Evolutionary conservation across 352 stramenopile species (phyloP), one percentile per base, ranked within the genome.

Genomic region (Phytopythium vexans): DNA sequence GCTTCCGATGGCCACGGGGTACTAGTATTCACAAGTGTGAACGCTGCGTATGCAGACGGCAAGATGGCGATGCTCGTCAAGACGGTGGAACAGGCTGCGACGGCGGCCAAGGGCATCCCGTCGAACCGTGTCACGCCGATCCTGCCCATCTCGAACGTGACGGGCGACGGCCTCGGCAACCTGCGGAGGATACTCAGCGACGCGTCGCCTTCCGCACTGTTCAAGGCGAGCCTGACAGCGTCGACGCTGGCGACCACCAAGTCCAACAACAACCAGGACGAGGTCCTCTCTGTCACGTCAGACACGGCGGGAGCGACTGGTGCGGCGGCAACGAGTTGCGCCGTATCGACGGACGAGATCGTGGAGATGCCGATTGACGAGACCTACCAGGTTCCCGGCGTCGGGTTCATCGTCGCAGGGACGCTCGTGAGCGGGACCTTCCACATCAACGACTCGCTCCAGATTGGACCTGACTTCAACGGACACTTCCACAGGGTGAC

Each of bases 61-160:
- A 97, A 97, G 64, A 97, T 97, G 86, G 85, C 85, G 36, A 97
- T 97, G 77, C 85, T 96, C 7, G 89, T 98, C 36, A 97, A 97
- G 72, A 88, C 70, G 46, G 60, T 69, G 35, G 79, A 90, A 51
- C 81, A 98, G 61, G 86, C 96, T 1, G 56, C 80, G 39, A 90
- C 84, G 1, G 92, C 93, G 8, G 88, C 89, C 5, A 94, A 96
- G 58, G 77, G 85, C 51, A 88, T 98, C 43, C 82, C 81, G 32
- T 95, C 82, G 35, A 96, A 96, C 63, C 82, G 92, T 37, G 81
- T 99, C 41, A 98, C 96, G 37, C 97, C 97, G 6, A 97, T 99
- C 54, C 86, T 99, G 66, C 89, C 96, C 8, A 94, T 98, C 36
- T 99, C 96, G 3, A 98, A 97, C 74, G 97, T 99, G 8, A 99